Conservation (phyloP, 176 grass and related monocot genomes). For the Tillandsia leiboldiana region DNA sequence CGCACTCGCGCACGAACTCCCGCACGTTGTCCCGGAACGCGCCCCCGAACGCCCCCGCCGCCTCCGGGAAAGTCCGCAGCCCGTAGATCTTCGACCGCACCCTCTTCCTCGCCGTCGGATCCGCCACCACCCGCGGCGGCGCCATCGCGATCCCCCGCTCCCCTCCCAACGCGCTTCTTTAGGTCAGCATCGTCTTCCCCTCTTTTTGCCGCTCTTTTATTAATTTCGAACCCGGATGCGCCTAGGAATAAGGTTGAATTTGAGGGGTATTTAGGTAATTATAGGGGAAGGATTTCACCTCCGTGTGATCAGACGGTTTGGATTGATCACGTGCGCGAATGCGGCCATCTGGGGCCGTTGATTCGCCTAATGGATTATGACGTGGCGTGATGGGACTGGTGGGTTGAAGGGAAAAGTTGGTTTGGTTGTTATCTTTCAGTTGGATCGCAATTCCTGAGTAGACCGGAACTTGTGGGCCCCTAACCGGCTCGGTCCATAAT, state of each 20-base stretch:
- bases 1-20: conserved; percentile 43
- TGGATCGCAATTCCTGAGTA: no score
- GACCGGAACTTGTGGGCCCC: not conserved
- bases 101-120: conserved; percentile 14
- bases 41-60: conserved; percentile 28
- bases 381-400: no score
- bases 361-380: no score
- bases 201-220: not conserved
- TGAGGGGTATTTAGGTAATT: not conserved
- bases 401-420: no score
- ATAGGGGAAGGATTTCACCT: not conserved
- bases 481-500: not conserved
- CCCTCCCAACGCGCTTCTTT: not conserved
- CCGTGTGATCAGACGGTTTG: no score
- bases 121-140: not conserved
- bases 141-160: not conserved
- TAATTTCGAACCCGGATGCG: not conserved
- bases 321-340: no score
- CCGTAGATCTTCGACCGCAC: conserved; percentile 34
- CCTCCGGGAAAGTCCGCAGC: conserved; percentile 50
- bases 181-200: not conserved
- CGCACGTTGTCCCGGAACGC: conserved; percentile 66
- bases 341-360: no score
- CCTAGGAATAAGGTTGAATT: not conserved
- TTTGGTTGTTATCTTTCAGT: no score